Percentiles rank a stretch among this genome's conserved stretches.
Conservation (phyloP, 1,284 basidiomycete species). For the Rhodotorula mucilaginosa region DNA sequence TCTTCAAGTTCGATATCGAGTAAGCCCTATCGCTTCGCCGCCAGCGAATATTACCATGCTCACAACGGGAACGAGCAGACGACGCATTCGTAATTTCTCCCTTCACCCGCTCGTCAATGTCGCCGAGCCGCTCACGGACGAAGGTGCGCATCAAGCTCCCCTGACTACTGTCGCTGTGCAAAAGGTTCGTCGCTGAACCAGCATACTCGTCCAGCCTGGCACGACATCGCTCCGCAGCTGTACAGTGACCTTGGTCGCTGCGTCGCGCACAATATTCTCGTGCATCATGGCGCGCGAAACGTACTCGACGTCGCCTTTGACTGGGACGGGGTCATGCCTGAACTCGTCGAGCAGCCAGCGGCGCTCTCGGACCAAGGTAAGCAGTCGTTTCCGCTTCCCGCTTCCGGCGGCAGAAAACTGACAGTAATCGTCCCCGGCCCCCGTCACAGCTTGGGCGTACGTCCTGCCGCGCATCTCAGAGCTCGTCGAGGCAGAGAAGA, state of each 20-base stretch:
- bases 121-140: constrained; percentile 13
- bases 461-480: constrained; percentile 5
- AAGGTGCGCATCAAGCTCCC: not conserved
- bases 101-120: not conserved
- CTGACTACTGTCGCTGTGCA: not conserved
- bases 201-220: not conserved
- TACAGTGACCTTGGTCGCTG: constrained; percentile 1
- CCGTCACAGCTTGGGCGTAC: not conserved
- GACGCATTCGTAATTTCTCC: not conserved
- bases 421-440: not conserved
- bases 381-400: not conserved
- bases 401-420: no score
- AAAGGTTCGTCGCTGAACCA: not conserved
- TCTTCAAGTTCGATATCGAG: not conserved
- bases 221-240: not conserved
- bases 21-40: not conserved
- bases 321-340: not conserved
- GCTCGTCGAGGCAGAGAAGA: not conserved
- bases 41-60: not conserved
- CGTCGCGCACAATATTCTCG: not conserved
- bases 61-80: not conserved
- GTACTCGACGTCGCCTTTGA: not conserved
- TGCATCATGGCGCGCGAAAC: not conserved
- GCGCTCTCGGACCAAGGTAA: not conserved
- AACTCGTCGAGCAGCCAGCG: constrained; percentile 5